phyloP scores from a whole-genome alignment of 768 basidiomycete species.

The Kwoniella heveanensis region DNA sequence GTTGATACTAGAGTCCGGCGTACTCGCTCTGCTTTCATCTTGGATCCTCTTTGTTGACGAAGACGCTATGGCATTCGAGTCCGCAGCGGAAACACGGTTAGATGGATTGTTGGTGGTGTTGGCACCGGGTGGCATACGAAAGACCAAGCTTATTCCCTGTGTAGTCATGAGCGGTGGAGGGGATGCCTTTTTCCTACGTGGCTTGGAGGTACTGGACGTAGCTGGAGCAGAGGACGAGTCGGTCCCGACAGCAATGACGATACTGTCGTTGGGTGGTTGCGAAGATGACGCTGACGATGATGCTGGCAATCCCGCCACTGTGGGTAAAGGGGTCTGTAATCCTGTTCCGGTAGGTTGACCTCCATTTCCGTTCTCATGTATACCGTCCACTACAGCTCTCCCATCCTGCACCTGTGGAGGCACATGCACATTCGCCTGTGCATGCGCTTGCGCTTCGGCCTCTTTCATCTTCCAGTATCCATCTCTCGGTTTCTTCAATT shows the following conservation, averaged over 20 bases:
- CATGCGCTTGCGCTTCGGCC: constrained; percentile 8
- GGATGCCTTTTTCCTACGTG: constrained; percentile 6
- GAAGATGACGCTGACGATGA: not conserved
- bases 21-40: constrained; percentile 18
- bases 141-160: constrained; percentile 27
- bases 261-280: not conserved
- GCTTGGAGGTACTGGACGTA: constrained; percentile 6
- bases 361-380: not conserved
- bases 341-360: constrained; percentile 1
- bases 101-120: not conserved
- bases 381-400: not conserved
- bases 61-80: not conserved
- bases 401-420: not conserved
- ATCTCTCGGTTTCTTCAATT: constrained; percentile 14
- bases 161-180: constrained; percentile 18
- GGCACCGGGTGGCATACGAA: constrained; percentile 20
- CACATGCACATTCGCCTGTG: not conserved
- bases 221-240: not conserved
- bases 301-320: constrained; percentile 6
- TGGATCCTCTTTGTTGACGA: not conserved
- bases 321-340: not conserved
- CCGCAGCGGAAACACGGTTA: not conserved
- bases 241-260: not conserved
- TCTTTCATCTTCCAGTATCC: constrained; percentile 28
- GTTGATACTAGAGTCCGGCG: constrained; percentile 6